Evolutionary conservation across 106 monocot species (phyloP).

Genomic region (Cymbidium sinense): DNA sequence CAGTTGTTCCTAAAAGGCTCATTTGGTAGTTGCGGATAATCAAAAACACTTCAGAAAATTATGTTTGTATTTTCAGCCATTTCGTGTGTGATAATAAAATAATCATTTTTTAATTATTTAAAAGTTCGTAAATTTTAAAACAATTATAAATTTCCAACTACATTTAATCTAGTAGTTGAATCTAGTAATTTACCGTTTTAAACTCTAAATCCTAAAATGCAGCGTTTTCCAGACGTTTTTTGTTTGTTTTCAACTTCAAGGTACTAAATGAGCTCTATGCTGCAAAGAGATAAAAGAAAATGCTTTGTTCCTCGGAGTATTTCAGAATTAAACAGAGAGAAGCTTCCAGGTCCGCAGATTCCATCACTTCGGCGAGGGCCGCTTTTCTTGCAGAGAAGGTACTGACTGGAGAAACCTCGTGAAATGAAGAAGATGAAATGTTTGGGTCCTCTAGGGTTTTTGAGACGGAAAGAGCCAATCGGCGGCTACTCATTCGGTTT

Average conservation of each 20-base stretch:
- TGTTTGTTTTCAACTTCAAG: too few species aligned
- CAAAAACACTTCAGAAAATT: neutral
- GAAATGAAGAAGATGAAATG: slow-evolving; percentile 3
- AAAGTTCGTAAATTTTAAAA: neutral
- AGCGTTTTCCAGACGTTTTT: neutral
- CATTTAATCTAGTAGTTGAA: neutral
- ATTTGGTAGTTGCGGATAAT: too few species aligned
- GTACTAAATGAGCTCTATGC: too few species aligned
- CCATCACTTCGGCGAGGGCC: slow-evolving; percentile 33
- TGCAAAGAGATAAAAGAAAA: neutral
- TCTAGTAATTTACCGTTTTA: neutral
- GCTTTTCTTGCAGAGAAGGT: slow-evolving; percentile 14
- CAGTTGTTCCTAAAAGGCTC: too few species aligned
- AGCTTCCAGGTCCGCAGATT: slow-evolving; percentile 19
- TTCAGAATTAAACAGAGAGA: slow-evolving; percentile 22
- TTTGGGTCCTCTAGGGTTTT: slow-evolving; percentile 11
- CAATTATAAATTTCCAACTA: neutral
- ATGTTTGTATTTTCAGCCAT: neutral
- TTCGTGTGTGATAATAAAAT: neutral
- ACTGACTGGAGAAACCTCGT: neutral
- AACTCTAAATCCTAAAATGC: neutral
- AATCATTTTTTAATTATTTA: neutral
- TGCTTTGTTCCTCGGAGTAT: neutral
- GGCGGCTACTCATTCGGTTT: neutral
- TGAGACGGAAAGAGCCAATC: slow-evolving; percentile 2